phyloP scores from a whole-genome alignment of 148 eudicot genomes.

The Cornus kousa region DNA sequence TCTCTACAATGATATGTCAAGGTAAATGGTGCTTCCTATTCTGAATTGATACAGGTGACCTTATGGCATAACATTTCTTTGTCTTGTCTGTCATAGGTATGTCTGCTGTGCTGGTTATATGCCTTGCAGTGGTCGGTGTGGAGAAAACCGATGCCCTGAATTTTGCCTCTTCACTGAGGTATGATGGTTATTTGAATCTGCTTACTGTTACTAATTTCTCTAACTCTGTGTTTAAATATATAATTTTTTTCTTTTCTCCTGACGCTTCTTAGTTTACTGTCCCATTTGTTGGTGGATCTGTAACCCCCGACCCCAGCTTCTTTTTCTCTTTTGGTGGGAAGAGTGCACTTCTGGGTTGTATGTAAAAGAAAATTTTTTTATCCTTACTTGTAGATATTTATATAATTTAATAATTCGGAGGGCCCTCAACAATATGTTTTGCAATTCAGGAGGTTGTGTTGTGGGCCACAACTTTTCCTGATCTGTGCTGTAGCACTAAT shows the following conservation, averaged over 20 bases:
- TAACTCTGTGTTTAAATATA: background rate
- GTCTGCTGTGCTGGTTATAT: constrained; percentile 87
- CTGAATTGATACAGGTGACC: background rate
- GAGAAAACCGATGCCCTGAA: constrained; percentile 91
- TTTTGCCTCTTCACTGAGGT: constrained; percentile 91
- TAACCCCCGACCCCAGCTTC: background rate
- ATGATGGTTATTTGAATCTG: constrained; percentile 4
- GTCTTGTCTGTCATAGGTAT: constrained; percentile 48
- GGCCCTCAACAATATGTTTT: background rate
- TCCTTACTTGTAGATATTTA: no score
- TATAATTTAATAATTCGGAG: background rate
- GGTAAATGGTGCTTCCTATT: constrained; percentile 38
- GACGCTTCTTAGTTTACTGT: background rate
- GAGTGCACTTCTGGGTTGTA: background rate
- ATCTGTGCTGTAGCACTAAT: background rate
- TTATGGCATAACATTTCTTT: constrained; percentile 7
- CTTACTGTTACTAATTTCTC: background rate
- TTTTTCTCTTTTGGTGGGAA: background rate
- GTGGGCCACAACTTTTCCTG: background rate
- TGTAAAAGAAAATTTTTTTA: background rate
- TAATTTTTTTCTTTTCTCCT: no score
- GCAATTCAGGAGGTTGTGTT: background rate
- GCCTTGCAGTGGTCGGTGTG: constrained; percentile 99
- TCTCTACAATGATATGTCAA: constrained; percentile 87
- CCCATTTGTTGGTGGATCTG: background rate